Evolutionary conservation across 2,329 filamentous ascomycete species (phyloP), one percentile per base, ranked within the genome.

Genomic region (Pseudofabraea citricarpa): DNA sequence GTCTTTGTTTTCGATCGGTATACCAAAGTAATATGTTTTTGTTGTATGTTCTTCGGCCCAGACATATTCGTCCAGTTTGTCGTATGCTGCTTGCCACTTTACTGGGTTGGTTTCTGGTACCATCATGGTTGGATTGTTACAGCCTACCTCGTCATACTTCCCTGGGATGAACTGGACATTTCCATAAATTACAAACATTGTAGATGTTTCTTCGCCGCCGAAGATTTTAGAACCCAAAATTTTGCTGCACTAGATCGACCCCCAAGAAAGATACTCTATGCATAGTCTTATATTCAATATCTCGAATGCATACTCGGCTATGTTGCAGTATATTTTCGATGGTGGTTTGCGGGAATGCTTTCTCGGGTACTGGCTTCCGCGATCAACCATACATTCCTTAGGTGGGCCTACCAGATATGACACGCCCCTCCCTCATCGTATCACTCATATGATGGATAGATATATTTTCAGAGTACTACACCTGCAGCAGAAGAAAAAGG

Each of bases 11-110:
- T 64, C 60, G 33, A 59, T 41, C 5, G 65, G 66, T 36, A 69
- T 61, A 40, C 65, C 66, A 48, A 70, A 69, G 56, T 69, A 69
- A 55, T 69, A 70, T 2, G 65, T 61, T 48, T 63, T 54, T 1
- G 64, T 68, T 9, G 60, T 62, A 31, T 56, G 58, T 47, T 68
- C 64, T 6, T 58, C 51, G 39, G 41, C 46, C 45, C 42, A 58
- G 46, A 67, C 64, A 37, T 68, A 61, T 22, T 52, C 48, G 23
- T 59, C 64, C 20, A 68, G 64, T 19, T 60, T 56, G 44, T 67
- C 63, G 48, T 66, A 69, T 7, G 63, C 64, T 8, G 59, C 52
- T 63, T 68, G 64, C 65, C 65, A 68, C 64, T 68, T 38, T 39
- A 38, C 21, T 43, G 42, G 26, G 16, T n/a, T 15, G 15, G 15